Conservation (phyloP, 495 filamentous ascomycete species). For the Bombardia bombarda region DNA sequence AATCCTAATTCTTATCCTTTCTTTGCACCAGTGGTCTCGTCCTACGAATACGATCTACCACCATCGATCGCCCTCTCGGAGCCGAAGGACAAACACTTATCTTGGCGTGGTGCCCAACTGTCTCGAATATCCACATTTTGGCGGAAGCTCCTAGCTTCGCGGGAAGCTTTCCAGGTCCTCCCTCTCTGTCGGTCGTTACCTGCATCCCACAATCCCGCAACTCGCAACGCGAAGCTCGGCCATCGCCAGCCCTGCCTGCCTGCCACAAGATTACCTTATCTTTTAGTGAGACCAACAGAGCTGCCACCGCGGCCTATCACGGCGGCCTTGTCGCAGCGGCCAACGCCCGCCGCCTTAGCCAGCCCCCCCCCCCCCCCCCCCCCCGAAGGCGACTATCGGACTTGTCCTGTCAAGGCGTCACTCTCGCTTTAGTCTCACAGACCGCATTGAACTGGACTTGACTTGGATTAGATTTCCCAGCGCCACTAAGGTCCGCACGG, state of each 20-base stretch:
- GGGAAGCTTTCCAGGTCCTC: background rate
- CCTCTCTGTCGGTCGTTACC: background rate
- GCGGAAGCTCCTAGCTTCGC: background rate
- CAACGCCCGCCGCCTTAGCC: background rate
- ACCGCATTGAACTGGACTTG: background rate
- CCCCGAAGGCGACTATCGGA: background rate
- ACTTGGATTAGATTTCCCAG: background rate
- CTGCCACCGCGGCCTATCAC: background rate
- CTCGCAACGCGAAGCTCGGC: no score
- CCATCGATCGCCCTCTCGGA: background rate
- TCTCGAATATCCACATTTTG: background rate
- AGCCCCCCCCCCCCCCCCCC: background rate
- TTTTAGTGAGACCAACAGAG: background rate
- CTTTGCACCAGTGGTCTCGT: background rate
- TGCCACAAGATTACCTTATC: background rate
- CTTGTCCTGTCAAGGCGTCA: background rate
- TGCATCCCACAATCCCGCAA: background rate
- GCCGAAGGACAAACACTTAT: background rate
- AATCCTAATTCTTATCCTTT: background rate
- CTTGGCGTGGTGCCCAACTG: background rate
- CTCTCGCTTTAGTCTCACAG: constrained; percentile 1
- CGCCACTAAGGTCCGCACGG: background rate
- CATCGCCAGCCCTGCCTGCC: background rate
- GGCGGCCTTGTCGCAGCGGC: background rate
- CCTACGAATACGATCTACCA: background rate